These are phyloP conservation scores for Lodderomyces jiufengensis DNA, from an alignment of 1,139 yeast species.

Conservation along the genomic window DNA sequence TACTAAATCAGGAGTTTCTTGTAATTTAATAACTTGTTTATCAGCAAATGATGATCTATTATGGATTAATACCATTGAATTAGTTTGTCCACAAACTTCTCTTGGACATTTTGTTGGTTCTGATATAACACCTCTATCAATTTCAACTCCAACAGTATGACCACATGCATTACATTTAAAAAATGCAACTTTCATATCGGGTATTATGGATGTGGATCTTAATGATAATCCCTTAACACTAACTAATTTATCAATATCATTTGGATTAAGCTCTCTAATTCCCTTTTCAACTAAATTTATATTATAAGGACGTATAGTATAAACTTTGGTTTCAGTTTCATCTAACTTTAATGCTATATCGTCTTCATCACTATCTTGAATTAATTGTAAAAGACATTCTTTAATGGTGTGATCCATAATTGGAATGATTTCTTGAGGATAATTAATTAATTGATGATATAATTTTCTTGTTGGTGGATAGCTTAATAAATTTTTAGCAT, in stretches of 20 bases:
- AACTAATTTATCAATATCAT: constrained; percentile 90
- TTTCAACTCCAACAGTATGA: constrained; percentile 87
- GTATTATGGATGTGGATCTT: constrained; percentile 86
- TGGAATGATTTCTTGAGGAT: constrained; percentile 96
- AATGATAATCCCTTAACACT: constrained; percentile 88
- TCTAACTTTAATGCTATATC: constrained; percentile 38
- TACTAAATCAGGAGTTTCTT: constrained; percentile 96
- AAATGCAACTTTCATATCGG: constrained; percentile 97
- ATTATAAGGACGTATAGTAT: constrained; percentile 86
- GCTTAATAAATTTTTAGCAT: constrained; percentile 73
- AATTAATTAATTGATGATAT: constrained; percentile 80
- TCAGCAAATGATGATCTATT: constrained; percentile 92
- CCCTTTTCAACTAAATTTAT: constrained; percentile 65
- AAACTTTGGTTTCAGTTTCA: constrained; percentile 75
- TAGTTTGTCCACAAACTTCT: constrained; percentile 75
- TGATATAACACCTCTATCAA: constrained; percentile 89
- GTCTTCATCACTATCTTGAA: constrained; percentile 50
- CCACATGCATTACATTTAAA: constrained; percentile 95
- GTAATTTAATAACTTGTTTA: constrained; percentile 88
- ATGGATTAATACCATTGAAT: constrained; percentile 88
- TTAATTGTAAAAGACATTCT: constrained; percentile 81
- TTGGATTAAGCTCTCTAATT: constrained; percentile 93
- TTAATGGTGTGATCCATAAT: constrained; percentile 96
- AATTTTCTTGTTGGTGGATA: constrained; percentile 74
- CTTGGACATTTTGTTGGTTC: constrained; percentile 95